Base-by-base conservation (phyloP, 2,329 filamentous ascomycete species). In the Blumeria graminis region DNA sequence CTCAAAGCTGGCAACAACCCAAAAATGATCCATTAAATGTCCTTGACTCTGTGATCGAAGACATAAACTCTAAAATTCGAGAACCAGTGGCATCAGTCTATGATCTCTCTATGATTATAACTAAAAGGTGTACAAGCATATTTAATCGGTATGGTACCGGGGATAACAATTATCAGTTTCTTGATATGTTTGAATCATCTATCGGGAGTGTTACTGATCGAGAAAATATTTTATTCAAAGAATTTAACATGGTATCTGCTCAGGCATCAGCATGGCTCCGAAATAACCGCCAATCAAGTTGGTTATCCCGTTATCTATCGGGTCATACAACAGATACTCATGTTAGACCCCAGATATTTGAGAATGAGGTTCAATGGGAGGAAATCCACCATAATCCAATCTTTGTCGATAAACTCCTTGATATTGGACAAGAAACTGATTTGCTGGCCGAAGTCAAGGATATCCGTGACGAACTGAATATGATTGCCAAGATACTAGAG, bases 401-500 rank as follows among this genome's bases (percentile, higher is more conserved):
- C 1, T 62, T 61, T 33, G 56, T 62, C 41, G 61, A 62, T 62
- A 69, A 54, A 59, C 66, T 53, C 53, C 62, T 73, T 1, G 68
- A 72, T 55, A 72, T 74, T 28, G 69, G 68, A 2, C 66, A 67
- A 0, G 71, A 74, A 58, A 70, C 69, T 0, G 64, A 67, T 18
- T 62, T 74, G 0, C 68, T 72, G 35, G 62, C 65, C 0, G 72
- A 74, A 55, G 69, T 71, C 9, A 71, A 72, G 53, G 72, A 74
- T 45, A 72, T 74, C 22, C 61, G 70, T 1, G 72, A 74, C 13
- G 72, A 75, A 58, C 65, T 75, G 0, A 68, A 70, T 8, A 74
- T 74, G 55, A 72, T 75, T 64, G 62, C 69, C 0, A 65, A 68
- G 13, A 64, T 74, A 13, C 62, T 65, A 4, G 65, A 64, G 6